Conservation (phyloP, 2,329 filamentous ascomycete species). For the Scorias spongiosa region DNA sequence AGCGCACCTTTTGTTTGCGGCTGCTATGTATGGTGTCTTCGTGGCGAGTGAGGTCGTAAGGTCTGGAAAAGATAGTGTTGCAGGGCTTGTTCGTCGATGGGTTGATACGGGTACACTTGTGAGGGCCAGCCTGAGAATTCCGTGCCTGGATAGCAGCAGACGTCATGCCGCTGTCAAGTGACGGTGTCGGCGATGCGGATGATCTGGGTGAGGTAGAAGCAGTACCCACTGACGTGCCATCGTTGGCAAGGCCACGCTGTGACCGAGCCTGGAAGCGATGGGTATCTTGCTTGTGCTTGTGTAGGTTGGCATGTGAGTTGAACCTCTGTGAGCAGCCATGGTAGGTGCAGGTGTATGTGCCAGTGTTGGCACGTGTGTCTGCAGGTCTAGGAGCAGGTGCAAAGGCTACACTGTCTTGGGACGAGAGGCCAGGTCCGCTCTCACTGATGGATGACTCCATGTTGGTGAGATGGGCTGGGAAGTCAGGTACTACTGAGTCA, state of each 20-base stretch:
- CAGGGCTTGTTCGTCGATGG: conserved; percentile 90
- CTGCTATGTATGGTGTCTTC: conserved; percentile 96
- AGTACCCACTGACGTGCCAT: conserved; percentile 22
- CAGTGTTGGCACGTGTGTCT: conserved; percentile 56
- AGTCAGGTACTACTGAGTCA: conserved; percentile 37
- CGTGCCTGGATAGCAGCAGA: conserved; percentile 41
- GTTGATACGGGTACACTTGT: conserved; percentile 85
- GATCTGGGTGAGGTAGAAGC: conserved; percentile 16
- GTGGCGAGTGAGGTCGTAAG: conserved; percentile 90
- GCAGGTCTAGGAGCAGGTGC: conserved; percentile 36
- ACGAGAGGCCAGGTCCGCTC: conserved; percentile 28
- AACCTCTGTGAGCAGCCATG: conserved; percentile 82
- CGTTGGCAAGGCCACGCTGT: conserved; percentile 5
- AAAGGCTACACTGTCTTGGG: conserved; percentile 17
- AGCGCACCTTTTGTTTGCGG: conserved; percentile 86
- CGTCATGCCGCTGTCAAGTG: conserved; percentile 30
- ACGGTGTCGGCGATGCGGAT: conserved; percentile 16
- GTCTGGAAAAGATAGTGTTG: conserved; percentile 84
- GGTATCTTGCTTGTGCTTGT: conserved; percentile 90
- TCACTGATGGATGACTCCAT: conserved; percentile 49
- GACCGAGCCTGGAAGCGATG: conserved; percentile 57
- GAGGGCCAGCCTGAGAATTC: conserved; percentile 83
- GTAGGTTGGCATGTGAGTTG: conserved; percentile 68
- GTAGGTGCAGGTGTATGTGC: conserved; percentile 93
- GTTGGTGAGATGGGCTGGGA: conserved; percentile 43